These are phyloP conservation scores for Hypoxylon intermedium DNA, from an alignment of 495 filamentous ascomycete species.

Conservation along the genomic window DNA sequence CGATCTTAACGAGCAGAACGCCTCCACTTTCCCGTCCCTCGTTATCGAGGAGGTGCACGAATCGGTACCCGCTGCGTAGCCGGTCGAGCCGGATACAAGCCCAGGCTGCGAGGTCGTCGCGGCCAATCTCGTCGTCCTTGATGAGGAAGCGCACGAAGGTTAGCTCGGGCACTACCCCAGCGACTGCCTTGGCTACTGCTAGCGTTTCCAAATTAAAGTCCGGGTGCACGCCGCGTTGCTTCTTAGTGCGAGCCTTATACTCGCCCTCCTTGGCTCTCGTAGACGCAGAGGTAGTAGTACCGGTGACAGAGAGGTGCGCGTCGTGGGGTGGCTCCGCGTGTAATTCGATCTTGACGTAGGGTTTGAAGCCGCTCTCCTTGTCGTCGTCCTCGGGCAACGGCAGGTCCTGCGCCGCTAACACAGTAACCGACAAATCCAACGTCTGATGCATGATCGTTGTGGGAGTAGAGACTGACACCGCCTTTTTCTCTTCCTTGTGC, in stretches of 20 bases:
- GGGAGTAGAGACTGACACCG: constrained; percentile 32
- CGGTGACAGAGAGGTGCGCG: constrained; percentile 31
- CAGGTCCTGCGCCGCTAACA: constrained; percentile 64
- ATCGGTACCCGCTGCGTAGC: constrained; percentile 73
- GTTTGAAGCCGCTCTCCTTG: constrained; percentile 67
- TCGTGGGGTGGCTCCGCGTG: constrained; percentile 74
- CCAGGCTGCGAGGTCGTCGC: constrained; percentile 83
- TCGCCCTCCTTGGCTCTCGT: constrained; percentile 61
- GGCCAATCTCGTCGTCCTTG: constrained; percentile 78
- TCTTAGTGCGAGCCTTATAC: constrained; percentile 74
- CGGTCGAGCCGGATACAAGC: constrained; percentile 85
- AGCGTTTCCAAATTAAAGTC: constrained; percentile 73
- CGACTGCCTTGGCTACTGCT: constrained; percentile 63
- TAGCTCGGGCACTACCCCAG: constrained; percentile 75
- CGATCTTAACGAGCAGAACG: constrained; percentile 72
- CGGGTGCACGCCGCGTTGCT: constrained; percentile 65
- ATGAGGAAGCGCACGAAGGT: constrained; percentile 88
- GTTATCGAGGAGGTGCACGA: constrained; percentile 74
- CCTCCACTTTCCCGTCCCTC: constrained; percentile 68
- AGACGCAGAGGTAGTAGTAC: constrained; percentile 21
- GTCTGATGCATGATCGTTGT: constrained; percentile 51
- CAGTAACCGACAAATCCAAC: constrained; percentile 60
- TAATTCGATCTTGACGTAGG: constrained; percentile 82
- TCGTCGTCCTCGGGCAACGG: constrained; percentile 61
- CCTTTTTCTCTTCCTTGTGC: constrained; percentile 1